Percentiles rank a stretch among this genome's conserved stretches.
These are phyloP conservation scores for Tetrapisispora pingtungensis DNA, from an alignment of 805 yeast genomes.

Conservation along the genomic window DNA sequence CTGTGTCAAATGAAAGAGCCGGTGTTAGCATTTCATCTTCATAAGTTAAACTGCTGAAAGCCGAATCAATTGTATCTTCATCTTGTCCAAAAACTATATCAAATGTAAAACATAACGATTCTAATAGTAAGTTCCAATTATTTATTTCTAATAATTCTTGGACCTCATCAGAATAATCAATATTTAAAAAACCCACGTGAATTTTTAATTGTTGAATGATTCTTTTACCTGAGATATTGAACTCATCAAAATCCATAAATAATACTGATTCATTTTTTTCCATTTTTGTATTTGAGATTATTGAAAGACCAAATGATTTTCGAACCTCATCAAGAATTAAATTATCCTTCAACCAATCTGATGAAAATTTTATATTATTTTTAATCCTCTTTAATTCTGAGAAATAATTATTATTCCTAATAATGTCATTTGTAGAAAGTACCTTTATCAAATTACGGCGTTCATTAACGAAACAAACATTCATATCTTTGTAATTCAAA, in stretches of 20 bases:
- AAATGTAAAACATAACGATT: slow-evolving; percentile 23
- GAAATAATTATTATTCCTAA: background rate
- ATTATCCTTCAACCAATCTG: slow-evolving; percentile 10
- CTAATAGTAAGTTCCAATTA: slow-evolving; percentile 22
- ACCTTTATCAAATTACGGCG: slow-evolving; percentile 10
- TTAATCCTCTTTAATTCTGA: background rate
- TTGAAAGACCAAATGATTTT: slow-evolving; percentile 13
- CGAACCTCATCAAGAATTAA: slow-evolving; percentile 6
- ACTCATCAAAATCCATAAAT: slow-evolving; percentile 15
- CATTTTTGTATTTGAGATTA: slow-evolving; percentile 22
- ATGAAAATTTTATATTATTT: slow-evolving; percentile 9
- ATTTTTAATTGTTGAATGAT: slow-evolving; percentile 23
- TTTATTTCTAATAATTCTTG: slow-evolving; percentile 25
- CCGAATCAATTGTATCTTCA: slow-evolving; percentile 13
- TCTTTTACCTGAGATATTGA: slow-evolving; percentile 13
- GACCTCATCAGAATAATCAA: slow-evolving; percentile 23
- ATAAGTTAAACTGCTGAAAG: slow-evolving; percentile 4
- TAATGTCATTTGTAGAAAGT: slow-evolving; percentile 2
- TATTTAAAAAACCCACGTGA: slow-evolving; percentile 27
- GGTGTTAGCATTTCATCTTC: background rate
- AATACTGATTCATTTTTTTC: slow-evolving; percentile 17
- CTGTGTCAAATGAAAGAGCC: background rate
- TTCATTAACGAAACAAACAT: slow-evolving; percentile 16
- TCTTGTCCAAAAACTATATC: slow-evolving; percentile 26
- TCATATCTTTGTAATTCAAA: slow-evolving; percentile 10